Evolutionary conservation across 257 asterid species (phyloP).

Genomic region (Solanum paucissectum): DNA sequence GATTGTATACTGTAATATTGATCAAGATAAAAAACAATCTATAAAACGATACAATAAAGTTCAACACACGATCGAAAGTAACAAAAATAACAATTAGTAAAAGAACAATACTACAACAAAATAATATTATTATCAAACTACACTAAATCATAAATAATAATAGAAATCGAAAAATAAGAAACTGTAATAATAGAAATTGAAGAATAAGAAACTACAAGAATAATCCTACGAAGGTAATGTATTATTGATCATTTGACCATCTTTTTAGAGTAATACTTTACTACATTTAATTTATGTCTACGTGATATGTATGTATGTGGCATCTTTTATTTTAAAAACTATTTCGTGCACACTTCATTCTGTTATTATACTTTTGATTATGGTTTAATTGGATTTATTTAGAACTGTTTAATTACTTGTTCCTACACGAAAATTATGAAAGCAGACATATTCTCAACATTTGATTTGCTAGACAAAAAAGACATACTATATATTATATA

Average conservation of each 20-base stretch:
- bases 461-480: not conserved
- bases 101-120: too few species aligned
- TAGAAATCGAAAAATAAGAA: too few species aligned
- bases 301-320: not conserved
- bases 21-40: too few species aligned
- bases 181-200: too few species aligned
- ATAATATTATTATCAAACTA: too few species aligned
- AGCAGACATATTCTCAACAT: not conserved
- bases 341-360: slow-evolving; percentile 1
- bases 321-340: not conserved
- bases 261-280: not conserved
- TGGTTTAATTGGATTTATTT: not conserved
- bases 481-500: not conserved
- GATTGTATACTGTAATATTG: too few species aligned
- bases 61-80: too few species aligned
- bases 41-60: too few species aligned
- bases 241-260: not conserved
- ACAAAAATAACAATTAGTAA: too few species aligned
- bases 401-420: not conserved
- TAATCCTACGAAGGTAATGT: not conserved
- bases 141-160: too few species aligned
- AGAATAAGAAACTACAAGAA: too few species aligned
- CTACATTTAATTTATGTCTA: not conserved
- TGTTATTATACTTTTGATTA: not conserved
- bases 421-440: not conserved